Evolutionary conservation across 352 stramenopile species (phyloP).

Genomic region (Phytophthora hybrid): DNA sequence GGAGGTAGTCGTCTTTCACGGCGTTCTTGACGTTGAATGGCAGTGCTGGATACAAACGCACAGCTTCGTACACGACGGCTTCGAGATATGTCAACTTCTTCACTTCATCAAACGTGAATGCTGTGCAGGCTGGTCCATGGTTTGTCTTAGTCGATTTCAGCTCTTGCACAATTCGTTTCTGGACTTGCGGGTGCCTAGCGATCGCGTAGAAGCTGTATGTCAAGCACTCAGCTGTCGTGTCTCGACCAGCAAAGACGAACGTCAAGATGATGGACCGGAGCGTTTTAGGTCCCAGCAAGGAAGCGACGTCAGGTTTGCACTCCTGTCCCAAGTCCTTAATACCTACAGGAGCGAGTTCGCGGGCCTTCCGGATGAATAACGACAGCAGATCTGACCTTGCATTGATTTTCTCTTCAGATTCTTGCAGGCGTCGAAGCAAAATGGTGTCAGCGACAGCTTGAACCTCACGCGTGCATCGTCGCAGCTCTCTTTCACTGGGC

Average conservation of each 20-base stretch:
- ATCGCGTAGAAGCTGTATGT: slow-evolving; percentile 85
- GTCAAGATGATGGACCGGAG: slow-evolving; percentile 78
- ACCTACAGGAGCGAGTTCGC: slow-evolving; percentile 37
- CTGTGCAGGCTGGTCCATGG: not conserved
- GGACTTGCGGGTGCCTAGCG: slow-evolving; percentile 57
- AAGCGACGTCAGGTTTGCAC: slow-evolving; percentile 6
- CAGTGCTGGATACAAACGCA: slow-evolving; percentile 81
- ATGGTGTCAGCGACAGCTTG: slow-evolving; percentile 57
- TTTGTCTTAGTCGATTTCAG: slow-evolving; percentile 24
- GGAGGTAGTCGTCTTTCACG: slow-evolving; percentile 68
- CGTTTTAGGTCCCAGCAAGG: slow-evolving; percentile 35
- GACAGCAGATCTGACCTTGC: slow-evolving; percentile 57
- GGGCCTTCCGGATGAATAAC: slow-evolving; percentile 64
- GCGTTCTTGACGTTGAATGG: slow-evolving; percentile 79
- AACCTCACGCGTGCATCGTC: slow-evolving; percentile 37
- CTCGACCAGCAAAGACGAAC: slow-evolving; percentile 87
- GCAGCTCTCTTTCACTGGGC: slow-evolving; percentile 62
- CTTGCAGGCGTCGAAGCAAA: slow-evolving; percentile 47
- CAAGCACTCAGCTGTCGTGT: slow-evolving; percentile 79
- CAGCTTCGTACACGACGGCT: slow-evolving; percentile 72
- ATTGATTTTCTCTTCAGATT: slow-evolving; percentile 41
- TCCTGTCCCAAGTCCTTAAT: not conserved
- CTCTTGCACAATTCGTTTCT: slow-evolving; percentile 70
- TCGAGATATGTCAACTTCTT: slow-evolving; percentile 75
- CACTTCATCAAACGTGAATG: slow-evolving; percentile 63